These are phyloP conservation scores for Miscanthus sacchariflorus DNA, from an alignment of 202 grass and related monocot genomes.

Conservation along the genomic window DNA sequence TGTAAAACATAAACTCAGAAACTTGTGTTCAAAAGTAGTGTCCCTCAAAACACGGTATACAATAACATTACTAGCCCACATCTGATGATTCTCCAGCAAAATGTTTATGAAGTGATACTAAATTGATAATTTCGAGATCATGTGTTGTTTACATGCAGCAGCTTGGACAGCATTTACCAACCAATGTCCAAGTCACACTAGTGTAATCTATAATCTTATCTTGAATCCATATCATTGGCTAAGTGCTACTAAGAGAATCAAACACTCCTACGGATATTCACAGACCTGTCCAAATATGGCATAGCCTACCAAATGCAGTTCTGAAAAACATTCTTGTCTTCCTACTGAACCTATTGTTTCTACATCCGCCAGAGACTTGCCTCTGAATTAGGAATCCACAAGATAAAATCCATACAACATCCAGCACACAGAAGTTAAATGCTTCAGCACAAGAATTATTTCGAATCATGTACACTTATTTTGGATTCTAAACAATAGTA, in stretches of 20 bases:
- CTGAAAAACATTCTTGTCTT: neutral
- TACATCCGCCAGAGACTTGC: neutral
- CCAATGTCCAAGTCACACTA: neutral
- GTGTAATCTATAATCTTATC: neutral
- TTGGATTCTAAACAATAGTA: neutral
- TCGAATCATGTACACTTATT: neutral
- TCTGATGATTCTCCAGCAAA: slow-evolving; percentile 7
- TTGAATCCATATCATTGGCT: slow-evolving; percentile 10
- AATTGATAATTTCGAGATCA: slow-evolving; percentile 5
- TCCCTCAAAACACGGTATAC: neutral
- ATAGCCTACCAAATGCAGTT: slow-evolving; percentile 3
- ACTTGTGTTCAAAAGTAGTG: neutral
- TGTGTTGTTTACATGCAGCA: slow-evolving; percentile 1
- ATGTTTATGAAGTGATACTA: slow-evolving; percentile 14
- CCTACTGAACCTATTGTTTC: neutral
- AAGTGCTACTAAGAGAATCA: neutral
- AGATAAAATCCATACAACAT: neutral
- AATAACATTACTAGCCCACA: neutral
- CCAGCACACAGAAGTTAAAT: slow-evolving; percentile 9
- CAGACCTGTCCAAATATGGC: slow-evolving; percentile 16
- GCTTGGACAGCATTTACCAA: slow-evolving; percentile 16
- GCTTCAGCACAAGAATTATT: slow-evolving; percentile 6
- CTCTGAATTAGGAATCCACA: slow-evolving; percentile 10
- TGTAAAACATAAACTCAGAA: neutral
- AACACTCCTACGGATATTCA: slow-evolving; percentile 11